Evolutionary conservation across 192 early-diverging fungal species (phyloP), one percentile per base, ranked within the genome.

Genomic region (Rhizophagus clarus): DNA sequence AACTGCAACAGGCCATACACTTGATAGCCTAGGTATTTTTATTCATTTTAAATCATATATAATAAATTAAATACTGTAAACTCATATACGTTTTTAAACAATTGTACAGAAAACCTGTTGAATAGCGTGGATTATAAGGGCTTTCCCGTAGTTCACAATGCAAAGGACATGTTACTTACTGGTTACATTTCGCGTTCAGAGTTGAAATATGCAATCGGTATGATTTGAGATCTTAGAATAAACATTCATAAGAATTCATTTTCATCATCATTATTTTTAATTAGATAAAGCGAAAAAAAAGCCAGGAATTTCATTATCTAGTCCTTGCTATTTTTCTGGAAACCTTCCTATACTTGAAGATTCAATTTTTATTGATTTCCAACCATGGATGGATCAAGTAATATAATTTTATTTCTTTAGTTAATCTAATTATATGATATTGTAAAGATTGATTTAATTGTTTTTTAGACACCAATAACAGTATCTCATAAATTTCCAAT

Each of bases 131-230:
- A 86, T 60, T 89, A 85, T 84, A 91, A 89, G 79, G 95, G 95
- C 4, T 95, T 91, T 49, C 95, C 95, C 0, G 87, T 95, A 0
- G 89, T 96, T 31, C 81, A 88, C 51, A 88, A 88, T 3, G n/a
- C 72, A 2, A 76, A 87, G 24, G 87, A 92, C 22, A 87, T 90
- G 85, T 82, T 84, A 69, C 77, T 96, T 10, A 84, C 90, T 1
- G 95, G 95, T 3, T 96, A 94, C 80, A 92, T 95, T 28, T 85
- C 86, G 17, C 84, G 91, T 24, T 85, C 90, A 0, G 91, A 93
- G 40, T 64, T 94, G n/a, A 22, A 81, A 42, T 87, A 84, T 81
- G 86, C 84, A 64, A 85, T 85, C 29, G 84, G 83, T 76, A 81
- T 79, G 31, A 47, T 51, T 11, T 28, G n/a, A 14, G 20, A 24